Base-by-base conservation (phyloP, 2,329 filamentous ascomycete genomes). In the Colletotrichum musae region DNA sequence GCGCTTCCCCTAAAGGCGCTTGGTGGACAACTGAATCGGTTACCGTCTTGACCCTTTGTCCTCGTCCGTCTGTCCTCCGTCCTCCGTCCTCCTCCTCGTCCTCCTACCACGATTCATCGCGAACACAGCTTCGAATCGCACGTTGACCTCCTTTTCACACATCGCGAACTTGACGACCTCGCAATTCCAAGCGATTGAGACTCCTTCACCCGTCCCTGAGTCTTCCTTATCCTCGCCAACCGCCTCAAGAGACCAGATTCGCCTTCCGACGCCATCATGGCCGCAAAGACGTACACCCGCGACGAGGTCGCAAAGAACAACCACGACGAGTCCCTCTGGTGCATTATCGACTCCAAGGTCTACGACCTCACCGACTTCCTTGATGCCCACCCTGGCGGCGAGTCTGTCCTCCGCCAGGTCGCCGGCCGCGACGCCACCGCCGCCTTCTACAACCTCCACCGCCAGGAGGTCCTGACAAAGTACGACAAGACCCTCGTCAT, bases 361-460 rank as follows among this genome's bases (percentile, higher is more conserved):
- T 97, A 97, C 85, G 93, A 97, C 81, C 87, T 95, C 13, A 91
- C 91, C 70, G 93, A 97, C 73, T 97, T 97, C 80, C 81, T 94
- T 74, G 93, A 96, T 77, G 93, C 92, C 24, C 94, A 97, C 76
- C 94, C 94, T 0, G 94, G 94, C 74, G 94, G 94, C 75, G 90
- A 91, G 75, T 90, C 92, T 51, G 94, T 97, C 26, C 88, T 97
- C 45, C 87, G 88, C 62, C 93, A 97, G 81, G 89, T 95, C 56
- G 94, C 93, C 36, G 94, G 94, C 71, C 87, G 89, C 73, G 94
- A 97, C 77, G 93, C 94, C 58, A 97, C 94, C 2, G 83, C 87
- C 43, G 92, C 92, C 65, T 97, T 97, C 81, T 97, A 97, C 88
- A 97, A 97, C 84, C 90, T 97, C 61, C 94, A 97, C 83, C 87